These are phyloP conservation scores for Saturnispora dispora DNA, from an alignment of 805 yeast species.

Conservation along the genomic window DNA sequence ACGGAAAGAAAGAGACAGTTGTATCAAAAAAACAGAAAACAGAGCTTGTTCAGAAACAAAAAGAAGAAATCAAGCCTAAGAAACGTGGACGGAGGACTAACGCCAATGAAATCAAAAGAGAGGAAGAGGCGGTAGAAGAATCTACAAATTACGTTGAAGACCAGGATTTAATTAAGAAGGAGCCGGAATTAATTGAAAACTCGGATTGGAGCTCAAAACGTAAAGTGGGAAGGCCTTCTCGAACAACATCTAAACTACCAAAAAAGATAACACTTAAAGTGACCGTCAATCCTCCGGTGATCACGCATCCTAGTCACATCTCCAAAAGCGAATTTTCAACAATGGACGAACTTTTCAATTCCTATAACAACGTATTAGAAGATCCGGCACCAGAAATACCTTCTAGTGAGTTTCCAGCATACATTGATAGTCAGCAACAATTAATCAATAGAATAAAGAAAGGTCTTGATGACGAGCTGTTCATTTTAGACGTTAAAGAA, in stretches of 20 bases:
- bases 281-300: slow-evolving; percentile 35
- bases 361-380: slow-evolving; percentile 53
- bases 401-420: slow-evolving; percentile 50
- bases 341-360: slow-evolving; percentile 38
- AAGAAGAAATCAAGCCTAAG: not conserved
- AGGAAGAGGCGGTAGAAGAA: not conserved
- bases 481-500: slow-evolving; percentile 37
- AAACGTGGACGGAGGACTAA: not conserved
- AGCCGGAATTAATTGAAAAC: not conserved
- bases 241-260: not conserved
- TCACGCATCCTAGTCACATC: slow-evolving; percentile 54
- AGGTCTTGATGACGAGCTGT: slow-evolving; percentile 37
- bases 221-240: not conserved
- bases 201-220: not conserved
- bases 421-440: slow-evolving; percentile 43
- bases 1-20: not conserved
- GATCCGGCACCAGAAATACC: slow-evolving; percentile 37
- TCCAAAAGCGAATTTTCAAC: slow-evolving; percentile 35
- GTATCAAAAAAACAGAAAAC: not conserved
- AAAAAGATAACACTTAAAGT: slow-evolving; percentile 23
- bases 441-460: slow-evolving; percentile 36
- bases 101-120: not conserved
- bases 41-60: not conserved
- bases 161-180: not conserved
- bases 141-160: not conserved